Conservation (phyloP, 768 basidiomycete genomes). For the Mycena vitilis region DNA sequence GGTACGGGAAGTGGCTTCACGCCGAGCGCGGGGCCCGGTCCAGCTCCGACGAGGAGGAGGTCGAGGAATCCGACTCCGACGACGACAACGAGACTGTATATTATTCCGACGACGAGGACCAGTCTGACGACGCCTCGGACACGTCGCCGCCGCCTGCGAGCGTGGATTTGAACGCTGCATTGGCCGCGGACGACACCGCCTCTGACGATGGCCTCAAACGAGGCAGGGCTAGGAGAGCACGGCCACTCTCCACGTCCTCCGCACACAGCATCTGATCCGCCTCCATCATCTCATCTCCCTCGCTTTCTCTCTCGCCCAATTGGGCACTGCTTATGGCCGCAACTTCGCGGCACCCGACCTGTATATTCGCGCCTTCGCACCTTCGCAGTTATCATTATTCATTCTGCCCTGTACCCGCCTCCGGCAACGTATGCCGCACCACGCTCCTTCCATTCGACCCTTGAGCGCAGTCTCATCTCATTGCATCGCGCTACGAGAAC, state of each 20-base stretch:
- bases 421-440: conserved; percentile 23
- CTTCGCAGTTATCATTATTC: conserved; percentile 40
- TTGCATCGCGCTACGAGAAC: conserved; percentile 35
- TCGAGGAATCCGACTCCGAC: conserved; percentile 50
- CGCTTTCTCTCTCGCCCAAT: conserved; percentile 18
- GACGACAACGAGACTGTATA: conserved; percentile 42
- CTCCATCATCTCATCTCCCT: conserved; percentile 26
- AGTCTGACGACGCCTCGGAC: conserved; percentile 43
- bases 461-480: conserved; percentile 35
- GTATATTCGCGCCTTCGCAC: conserved; percentile 18
- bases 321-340: conserved; percentile 14
- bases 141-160: conserved; percentile 30
- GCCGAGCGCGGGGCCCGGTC: conserved; percentile 44
- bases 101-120: conserved; percentile 44
- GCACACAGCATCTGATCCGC: conserved; percentile 40
- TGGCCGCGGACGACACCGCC: conserved; percentile 49
- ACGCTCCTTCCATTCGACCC: conserved; percentile 35
- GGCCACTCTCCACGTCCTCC: conserved; percentile 50
- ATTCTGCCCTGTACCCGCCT: conserved; percentile 29
- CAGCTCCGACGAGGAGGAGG: conserved; percentile 39
- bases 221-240: conserved; percentile 54
- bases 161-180: conserved; percentile 43
- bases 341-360: conserved; percentile 7
- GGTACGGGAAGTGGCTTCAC: conserved; percentile 76
- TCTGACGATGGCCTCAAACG: conserved; percentile 53